These are phyloP conservation scores for Plasmodium vivax DNA, from an alignment of 169 alveolate species.

Conservation along the genomic window DNA sequence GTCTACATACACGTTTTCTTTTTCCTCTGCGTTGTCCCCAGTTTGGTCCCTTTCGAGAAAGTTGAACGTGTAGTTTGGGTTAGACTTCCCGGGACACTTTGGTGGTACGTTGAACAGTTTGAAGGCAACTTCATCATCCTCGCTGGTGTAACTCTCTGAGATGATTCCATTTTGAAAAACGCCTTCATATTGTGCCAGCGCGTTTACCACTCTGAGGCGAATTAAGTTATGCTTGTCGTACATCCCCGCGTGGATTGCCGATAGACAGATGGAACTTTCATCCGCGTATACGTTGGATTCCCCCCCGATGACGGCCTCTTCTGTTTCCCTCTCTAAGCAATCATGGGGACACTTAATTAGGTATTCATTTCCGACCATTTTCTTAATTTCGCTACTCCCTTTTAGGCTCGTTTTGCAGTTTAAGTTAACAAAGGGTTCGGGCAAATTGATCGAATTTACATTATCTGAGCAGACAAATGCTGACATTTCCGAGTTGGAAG, in stretches of 20 bases:
- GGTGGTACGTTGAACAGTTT: conserved; percentile 76
- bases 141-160: conserved; percentile 81
- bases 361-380: conserved; percentile 84
- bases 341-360: conserved; percentile 88
- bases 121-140: conserved; percentile 79
- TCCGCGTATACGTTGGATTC: conserved; percentile 87
- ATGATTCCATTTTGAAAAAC: conserved; percentile 84
- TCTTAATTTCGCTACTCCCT: conserved; percentile 81
- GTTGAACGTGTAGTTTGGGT: background rate
- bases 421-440: conserved; percentile 80
- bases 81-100: conserved; percentile 76
- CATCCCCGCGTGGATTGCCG: conserved; percentile 90
- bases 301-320: conserved; percentile 85
- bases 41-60: background rate
- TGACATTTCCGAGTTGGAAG: conserved; percentile 81
- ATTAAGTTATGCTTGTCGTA: conserved; percentile 77
- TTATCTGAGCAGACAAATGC: conserved; percentile 81
- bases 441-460: conserved; percentile 79
- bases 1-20: conserved; percentile 59
- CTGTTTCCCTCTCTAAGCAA: conserved; percentile 84
- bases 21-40: background rate
- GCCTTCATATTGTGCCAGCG: conserved; percentile 86
- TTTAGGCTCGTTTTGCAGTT: conserved; percentile 83
- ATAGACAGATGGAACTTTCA: conserved; percentile 87
- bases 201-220: conserved; percentile 79